Base-by-base conservation (phyloP, 169 alveolate genomes). In the Toxoplasma gondii region DNA sequence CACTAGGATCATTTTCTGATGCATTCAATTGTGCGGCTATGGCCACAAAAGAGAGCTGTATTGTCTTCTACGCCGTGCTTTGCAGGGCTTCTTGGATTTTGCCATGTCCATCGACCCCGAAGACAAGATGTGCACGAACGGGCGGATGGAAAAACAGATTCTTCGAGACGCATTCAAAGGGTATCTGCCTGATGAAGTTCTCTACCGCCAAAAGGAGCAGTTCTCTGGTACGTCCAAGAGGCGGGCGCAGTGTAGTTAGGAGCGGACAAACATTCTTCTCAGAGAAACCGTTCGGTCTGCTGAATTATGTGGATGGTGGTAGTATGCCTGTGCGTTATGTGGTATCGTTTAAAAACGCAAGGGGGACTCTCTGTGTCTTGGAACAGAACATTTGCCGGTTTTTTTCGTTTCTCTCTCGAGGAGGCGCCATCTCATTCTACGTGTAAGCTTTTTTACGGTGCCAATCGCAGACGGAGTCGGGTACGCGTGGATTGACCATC, bases 181-280 rank as follows among this genome's bases (percentile, higher is more conserved):
- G 22, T 97, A 96, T 93, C 95, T 98, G 86, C 99, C 99, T 16
- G 96, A 95, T 24, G 97, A 97, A 34, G 96, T 98, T 2, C 82
- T 98, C 17, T 97, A 98, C 98, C 95, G 99, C 94, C 97, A 97
- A 91, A 97, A 97, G 94, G 98, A 97, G 95, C 97, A 96, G 94
- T 97, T 97, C 91, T 95, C 91, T 38, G 88, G 94, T 91, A 29
- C 12, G 93, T 22, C 22, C 0, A 58, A 34, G 64, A n/a, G 82
- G 38, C 87, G 41, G 17, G 36, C 45, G 24, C 27, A 38, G 44
- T 22, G 69, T 29, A 12, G 36, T 7, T 17, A 58, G 41, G 0
- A 41, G 16, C 0, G 31, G 82, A 54, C 44, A 10, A 0, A 16
- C 38, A 81, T 58, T 49, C 22, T 36, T 49, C 91, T 49, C 1